Conservation (phyloP, 257 asterid genomes). For the Mitragyna speciosa region DNA sequence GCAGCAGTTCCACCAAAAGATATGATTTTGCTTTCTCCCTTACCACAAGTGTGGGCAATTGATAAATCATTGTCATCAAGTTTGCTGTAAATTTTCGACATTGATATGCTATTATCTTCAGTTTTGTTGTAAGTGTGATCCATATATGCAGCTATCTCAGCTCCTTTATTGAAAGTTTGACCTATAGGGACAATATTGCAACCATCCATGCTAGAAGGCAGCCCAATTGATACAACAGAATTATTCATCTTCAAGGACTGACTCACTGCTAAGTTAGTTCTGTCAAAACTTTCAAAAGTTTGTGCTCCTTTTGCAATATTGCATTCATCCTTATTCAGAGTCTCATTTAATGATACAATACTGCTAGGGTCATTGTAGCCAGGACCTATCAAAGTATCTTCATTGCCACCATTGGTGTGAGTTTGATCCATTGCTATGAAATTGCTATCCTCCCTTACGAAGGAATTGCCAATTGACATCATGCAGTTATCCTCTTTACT, state of each 20-base stretch:
- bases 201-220: slow-evolving; percentile 19
- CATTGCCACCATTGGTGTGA: slow-evolving; percentile 1
- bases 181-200: slow-evolving; percentile 12
- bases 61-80: slow-evolving; percentile 14
- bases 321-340: slow-evolving; percentile 19
- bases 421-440: slow-evolving; percentile 25
- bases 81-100: slow-evolving; percentile 8
- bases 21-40: slow-evolving; percentile 28
- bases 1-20: slow-evolving; percentile 32
- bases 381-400: slow-evolving; percentile 13
- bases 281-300: slow-evolving; percentile 18
- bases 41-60: slow-evolving; percentile 21
- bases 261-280: slow-evolving; percentile 12
- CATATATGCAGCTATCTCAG: slow-evolving; percentile 10
- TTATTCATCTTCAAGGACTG: slow-evolving; percentile 15
- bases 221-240: slow-evolving; percentile 15
- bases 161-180: slow-evolving; percentile 1
- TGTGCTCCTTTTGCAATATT: slow-evolving; percentile 1
- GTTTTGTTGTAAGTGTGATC: slow-evolving; percentile 16
- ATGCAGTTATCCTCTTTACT: slow-evolving; percentile 15
- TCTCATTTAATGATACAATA: slow-evolving; percentile 9
- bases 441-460: slow-evolving; percentile 16
- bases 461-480: slow-evolving; percentile 25
- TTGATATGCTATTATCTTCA: not conserved
- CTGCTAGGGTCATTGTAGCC: slow-evolving; percentile 19